Evolutionary conservation across 345 rosid genomes (phyloP).

Genomic region (Chamaenerion angustifolium): DNA sequence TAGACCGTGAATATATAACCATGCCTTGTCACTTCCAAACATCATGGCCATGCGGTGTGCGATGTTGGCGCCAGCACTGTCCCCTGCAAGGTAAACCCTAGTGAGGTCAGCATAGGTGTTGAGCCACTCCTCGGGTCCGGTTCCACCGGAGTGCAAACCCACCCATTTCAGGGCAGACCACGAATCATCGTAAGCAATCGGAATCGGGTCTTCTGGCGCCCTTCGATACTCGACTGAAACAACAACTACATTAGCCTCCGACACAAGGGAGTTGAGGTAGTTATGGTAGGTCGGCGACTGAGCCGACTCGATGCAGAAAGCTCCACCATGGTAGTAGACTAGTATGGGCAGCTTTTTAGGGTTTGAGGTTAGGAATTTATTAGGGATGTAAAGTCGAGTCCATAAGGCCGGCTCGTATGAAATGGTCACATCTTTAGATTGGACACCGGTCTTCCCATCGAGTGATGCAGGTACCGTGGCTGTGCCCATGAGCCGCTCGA

Average conservation of each 20-base stretch:
- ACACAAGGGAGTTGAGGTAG: constrained; percentile 15
- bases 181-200: constrained; percentile 22
- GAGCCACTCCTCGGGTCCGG: constrained; percentile 29
- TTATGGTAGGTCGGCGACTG: constrained; percentile 21
- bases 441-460: constrained; percentile 27
- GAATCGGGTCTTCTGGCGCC: constrained; percentile 27
- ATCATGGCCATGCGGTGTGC: constrained; percentile 35
- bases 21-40: too few relatives aligned
- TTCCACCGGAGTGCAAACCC: constrained; percentile 12
- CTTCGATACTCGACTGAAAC: constrained; percentile 21
- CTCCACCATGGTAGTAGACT: constrained; percentile 31
- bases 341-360: constrained; percentile 31
- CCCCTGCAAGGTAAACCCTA: constrained; percentile 38
- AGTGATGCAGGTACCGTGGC: constrained; percentile 22
- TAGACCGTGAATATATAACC: too few relatives aligned
- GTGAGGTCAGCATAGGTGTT: constrained; percentile 29
- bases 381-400: constrained; percentile 27
- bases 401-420: constrained; percentile 9
- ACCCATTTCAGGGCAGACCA: constrained; percentile 31
- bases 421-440: constrained; percentile 28
- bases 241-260: constrained; percentile 13
- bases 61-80: constrained; percentile 67
- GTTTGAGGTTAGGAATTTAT: background rate
- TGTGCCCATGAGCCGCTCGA: constrained; percentile 27
- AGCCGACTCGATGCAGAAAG: constrained; percentile 15